Percentiles rank a stretch among this genome's conserved stretches.
These are phyloP conservation scores for Hypsizygus ulmarius DNA, from an alignment of 1,284 basidiomycete species.

Conservation along the genomic window DNA sequence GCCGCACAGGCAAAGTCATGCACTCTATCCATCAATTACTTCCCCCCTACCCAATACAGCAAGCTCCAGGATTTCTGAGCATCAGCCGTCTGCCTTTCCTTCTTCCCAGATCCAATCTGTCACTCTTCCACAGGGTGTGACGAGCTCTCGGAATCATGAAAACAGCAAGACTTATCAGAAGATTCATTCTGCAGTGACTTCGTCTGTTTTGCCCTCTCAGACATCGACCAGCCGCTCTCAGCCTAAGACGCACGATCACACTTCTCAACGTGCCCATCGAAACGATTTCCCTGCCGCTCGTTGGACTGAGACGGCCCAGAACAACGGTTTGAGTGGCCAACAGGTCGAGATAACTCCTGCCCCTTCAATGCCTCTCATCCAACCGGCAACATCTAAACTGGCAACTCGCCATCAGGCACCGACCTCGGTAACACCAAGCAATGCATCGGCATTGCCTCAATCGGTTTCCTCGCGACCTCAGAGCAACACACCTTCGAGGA, in stretches of 20 bases:
- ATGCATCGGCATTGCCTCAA: slow-evolving; percentile 9
- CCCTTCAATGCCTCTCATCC: slow-evolving; percentile 6
- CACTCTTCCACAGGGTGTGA: background rate
- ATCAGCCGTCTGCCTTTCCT: background rate
- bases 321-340: background rate
- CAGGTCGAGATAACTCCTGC: slow-evolving; percentile 3
- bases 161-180: slow-evolving; percentile 2
- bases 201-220: too few relatives aligned
- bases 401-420: slow-evolving; percentile 12
- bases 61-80: background rate
- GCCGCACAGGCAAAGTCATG: background rate
- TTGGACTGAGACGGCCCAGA: too few relatives aligned
- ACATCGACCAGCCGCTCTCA: too few relatives aligned
- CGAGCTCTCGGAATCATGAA: slow-evolving; percentile 6
- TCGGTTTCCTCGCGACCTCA: background rate
- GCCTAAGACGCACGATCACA: too few relatives aligned
- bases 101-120: too few relatives aligned
- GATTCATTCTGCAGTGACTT: slow-evolving; percentile 1
- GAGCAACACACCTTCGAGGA: background rate
- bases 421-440: slow-evolving; percentile 20
- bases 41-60: background rate
- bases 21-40: background rate
- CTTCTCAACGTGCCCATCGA: too few relatives aligned
- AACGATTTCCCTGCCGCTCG: too few relatives aligned
- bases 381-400: slow-evolving; percentile 10